Evolutionary conservation across 495 filamentous ascomycete genomes (phyloP), one percentile per base, ranked within the genome.

Genomic region (Neurospora africana): DNA sequence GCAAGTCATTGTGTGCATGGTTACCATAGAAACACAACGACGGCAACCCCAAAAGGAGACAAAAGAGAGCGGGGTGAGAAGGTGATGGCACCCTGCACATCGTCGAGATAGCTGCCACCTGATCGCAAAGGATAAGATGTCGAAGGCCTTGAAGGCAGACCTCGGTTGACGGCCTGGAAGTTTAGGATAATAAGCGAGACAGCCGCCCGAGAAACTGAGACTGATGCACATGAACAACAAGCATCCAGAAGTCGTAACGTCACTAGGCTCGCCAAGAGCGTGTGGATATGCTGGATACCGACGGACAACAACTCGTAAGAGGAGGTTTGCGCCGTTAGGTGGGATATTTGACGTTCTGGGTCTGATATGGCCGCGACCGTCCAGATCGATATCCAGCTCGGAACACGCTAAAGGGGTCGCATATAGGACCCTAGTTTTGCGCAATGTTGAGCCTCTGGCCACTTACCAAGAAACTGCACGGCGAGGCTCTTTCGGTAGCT

Each of bases 311-410:
- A 33, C 37, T 71, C 70, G 75, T 75, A 78, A 76, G 73, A 73
- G 77, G 11, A 74, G 68, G 17, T 33, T 43, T 70, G 27, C n/a
- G 71, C 69, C 68, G 76, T 79, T 77, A 76, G 78, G 77, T 77
- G 76, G 74, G 30, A 75, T 77, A 67, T 68, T 30, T 35, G 43
- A 44, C 43, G 74, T 71, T 69, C 58, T 74, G 72, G 53, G 73
- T 73, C 73, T 69, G 71, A 70, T 72, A 68, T 33, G 27, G 44
- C 53, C 65, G 72, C 69, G 69, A 36, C 69, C 71, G 40, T 72
- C 61, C 71, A 77, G 75, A 78, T 79, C 74, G 71, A 79, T 74
- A 65, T 65, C 53, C 27, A 19, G 53, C 27, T 30, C 53, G 15
- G 27, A 19, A 65, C 11, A 58, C 33, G 27, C 7, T 33, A 19